These are phyloP conservation scores for Venturia aucupariae DNA, from an alignment of 2,329 filamentous ascomycete genomes.

Conservation along the genomic window DNA sequence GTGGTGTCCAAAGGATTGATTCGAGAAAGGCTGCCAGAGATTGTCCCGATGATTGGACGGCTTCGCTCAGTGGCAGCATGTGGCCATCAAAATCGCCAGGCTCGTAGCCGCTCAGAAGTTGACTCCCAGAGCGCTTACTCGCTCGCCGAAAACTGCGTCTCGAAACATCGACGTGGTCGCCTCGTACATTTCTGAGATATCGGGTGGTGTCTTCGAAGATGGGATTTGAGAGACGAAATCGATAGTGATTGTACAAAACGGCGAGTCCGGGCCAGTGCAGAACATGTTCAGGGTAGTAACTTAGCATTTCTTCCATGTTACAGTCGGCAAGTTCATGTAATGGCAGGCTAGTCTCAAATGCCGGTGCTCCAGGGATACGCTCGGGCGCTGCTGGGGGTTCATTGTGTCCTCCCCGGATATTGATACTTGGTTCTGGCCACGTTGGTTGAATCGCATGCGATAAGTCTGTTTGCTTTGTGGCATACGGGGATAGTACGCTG, in stretches of 20 bases:
- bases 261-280: constrained; percentile 10
- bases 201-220: background rate
- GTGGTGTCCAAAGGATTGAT: background rate
- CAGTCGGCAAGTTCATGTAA: background rate
- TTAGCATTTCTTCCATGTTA: constrained; percentile 5
- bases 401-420: background rate
- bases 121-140: background rate
- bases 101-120: background rate
- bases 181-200: background rate
- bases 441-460: background rate
- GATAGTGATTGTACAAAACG: constrained; percentile 5
- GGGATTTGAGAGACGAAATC: background rate
- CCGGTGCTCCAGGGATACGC: constrained; percentile 4
- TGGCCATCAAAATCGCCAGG: background rate
- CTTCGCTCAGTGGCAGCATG: background rate
- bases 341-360: constrained; percentile 7
- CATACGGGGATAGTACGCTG: background rate
- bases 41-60: background rate
- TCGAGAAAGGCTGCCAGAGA: background rate
- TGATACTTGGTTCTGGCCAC: background rate
- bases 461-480: background rate
- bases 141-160: background rate
- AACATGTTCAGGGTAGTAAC: constrained; percentile 11
- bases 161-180: background rate
- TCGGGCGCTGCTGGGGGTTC: background rate